A percentile compares a stretch with the other conserved stretches of the same genome.
Evolutionary conservation across 768 basidiomycete genomes (phyloP).

Genomic region (Suillus subalutaceus): DNA sequence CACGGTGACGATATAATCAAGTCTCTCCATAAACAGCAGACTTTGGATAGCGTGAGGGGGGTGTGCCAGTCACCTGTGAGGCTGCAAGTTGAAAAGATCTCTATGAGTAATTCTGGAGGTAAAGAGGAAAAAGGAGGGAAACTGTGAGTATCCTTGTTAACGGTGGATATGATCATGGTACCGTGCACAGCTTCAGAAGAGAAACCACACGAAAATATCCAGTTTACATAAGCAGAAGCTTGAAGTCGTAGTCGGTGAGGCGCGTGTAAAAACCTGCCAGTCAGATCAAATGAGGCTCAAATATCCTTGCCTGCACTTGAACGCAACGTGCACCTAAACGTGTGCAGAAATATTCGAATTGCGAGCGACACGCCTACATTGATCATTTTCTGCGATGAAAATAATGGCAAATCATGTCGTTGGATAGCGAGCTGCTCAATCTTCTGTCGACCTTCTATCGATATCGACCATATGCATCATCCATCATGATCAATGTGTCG

Average conservation of each 20-base stretch:
- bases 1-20: conserved; percentile 56
- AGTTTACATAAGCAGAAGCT: conserved; percentile 6
- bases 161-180: conserved; percentile 4
- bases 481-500: neutral
- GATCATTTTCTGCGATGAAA: neutral
- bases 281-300: neutral
- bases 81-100: conserved; percentile 54
- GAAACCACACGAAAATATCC: neutral
- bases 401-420: conserved; percentile 1
- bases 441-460: neutral
- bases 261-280: conserved; percentile 1
- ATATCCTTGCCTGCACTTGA: neutral
- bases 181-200: neutral
- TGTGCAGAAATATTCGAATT: neutral
- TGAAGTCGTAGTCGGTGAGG: neutral
- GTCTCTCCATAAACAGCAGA: conserved; percentile 63
- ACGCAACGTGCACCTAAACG: neutral
- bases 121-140: conserved; percentile 33
- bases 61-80: conserved; percentile 47
- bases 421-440: neutral
- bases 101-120: conserved; percentile 64
- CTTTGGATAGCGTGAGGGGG: conserved; percentile 51
- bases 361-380: neutral
- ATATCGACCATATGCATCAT: too few species aligned
- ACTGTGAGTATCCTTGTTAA: neutral